Percentiles rank a stretch among this genome's conserved stretches.
Evolutionary conservation across 73 alveolate genomes (phyloP).

Genomic region (Tetrahymena borealis): DNA sequence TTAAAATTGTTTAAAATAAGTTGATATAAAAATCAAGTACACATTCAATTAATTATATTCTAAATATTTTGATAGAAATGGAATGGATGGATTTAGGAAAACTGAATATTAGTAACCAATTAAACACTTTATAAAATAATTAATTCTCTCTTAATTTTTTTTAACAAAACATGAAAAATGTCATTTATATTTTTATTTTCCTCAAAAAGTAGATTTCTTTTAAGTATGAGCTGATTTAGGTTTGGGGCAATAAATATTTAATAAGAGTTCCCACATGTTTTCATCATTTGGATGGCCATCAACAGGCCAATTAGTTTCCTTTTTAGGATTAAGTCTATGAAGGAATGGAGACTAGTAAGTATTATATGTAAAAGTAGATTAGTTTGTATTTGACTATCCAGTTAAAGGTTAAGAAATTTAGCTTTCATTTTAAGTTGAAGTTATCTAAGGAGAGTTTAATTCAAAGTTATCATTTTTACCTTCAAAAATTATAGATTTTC

Average conservation of each 20-base stretch:
- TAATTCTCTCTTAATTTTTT: no score
- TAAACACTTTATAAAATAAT: no score
- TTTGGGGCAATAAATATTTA: not conserved
- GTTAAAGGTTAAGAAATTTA: not conserved
- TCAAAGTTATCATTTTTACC: not conserved
- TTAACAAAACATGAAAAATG: no score
- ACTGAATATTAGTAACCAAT: no score
- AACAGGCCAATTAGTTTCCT: constrained; percentile 27
- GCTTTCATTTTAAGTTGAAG: not conserved
- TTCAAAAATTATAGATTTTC: not conserved
- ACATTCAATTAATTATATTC: no score
- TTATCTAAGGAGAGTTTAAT: not conserved
- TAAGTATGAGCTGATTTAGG: not conserved
- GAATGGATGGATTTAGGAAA: no score
- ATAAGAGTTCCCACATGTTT: constrained; percentile 46
- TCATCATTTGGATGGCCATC: constrained; percentile 44
- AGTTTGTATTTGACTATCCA: not conserved
- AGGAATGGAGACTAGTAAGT: constrained; percentile 9
- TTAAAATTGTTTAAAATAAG: no score
- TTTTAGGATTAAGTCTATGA: not conserved
- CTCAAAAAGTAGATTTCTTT: not conserved
- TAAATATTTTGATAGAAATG: no score
- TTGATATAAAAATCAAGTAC: no score
- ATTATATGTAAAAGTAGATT: not conserved
- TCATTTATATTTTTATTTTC: not conserved